These are phyloP conservation scores for Neonectria sp. DNA, from an alignment of 2,329 filamentous ascomycete species.

Conservation along the genomic window DNA sequence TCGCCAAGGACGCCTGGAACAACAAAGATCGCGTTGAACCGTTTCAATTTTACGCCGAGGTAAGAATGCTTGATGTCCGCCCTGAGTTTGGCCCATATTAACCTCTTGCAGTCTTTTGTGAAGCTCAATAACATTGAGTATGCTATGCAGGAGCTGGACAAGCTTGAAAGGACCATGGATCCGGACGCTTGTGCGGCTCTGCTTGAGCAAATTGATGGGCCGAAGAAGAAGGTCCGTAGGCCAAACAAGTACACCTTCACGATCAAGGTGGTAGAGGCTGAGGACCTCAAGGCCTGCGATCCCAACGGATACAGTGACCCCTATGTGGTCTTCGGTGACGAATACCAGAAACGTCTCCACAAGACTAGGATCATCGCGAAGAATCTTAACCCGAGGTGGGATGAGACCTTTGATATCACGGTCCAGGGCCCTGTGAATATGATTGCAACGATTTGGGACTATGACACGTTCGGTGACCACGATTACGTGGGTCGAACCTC, in stretches of 20 bases:
- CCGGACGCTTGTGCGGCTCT: slow-evolving; percentile 91
- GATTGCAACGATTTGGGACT: slow-evolving; percentile 98
- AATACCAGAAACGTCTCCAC: slow-evolving; percentile 96
- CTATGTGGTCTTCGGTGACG: slow-evolving; percentile 96
- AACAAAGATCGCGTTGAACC: slow-evolving; percentile 95
- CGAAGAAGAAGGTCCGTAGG: slow-evolving; percentile 74
- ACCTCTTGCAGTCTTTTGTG: slow-evolving; percentile 82
- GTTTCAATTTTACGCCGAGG: slow-evolving; percentile 96
- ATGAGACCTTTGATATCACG: slow-evolving; percentile 96
- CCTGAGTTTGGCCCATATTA: slow-evolving; percentile 41
- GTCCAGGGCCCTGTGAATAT: slow-evolving; percentile 93
- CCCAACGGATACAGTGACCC: slow-evolving; percentile 95
- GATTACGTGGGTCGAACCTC: slow-evolving; percentile 98
- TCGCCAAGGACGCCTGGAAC: slow-evolving; percentile 93
- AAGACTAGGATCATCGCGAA: slow-evolving; percentile 95
- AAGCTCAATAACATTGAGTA: slow-evolving; percentile 99
- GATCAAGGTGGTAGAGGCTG: slow-evolving; percentile 97
- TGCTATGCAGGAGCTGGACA: slow-evolving; percentile 92
- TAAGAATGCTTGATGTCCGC: slow-evolving; percentile 58
- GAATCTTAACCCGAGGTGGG: slow-evolving; percentile 95
- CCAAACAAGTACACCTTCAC: slow-evolving; percentile 96
- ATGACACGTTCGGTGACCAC: slow-evolving; percentile 96
- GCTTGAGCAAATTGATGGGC: slow-evolving; percentile 81
- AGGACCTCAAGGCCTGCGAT: slow-evolving; percentile 98
- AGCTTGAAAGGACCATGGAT: slow-evolving; percentile 89